phyloP scores from a whole-genome alignment of 208 protist species.

The Trypanosoma vivax region DNA sequence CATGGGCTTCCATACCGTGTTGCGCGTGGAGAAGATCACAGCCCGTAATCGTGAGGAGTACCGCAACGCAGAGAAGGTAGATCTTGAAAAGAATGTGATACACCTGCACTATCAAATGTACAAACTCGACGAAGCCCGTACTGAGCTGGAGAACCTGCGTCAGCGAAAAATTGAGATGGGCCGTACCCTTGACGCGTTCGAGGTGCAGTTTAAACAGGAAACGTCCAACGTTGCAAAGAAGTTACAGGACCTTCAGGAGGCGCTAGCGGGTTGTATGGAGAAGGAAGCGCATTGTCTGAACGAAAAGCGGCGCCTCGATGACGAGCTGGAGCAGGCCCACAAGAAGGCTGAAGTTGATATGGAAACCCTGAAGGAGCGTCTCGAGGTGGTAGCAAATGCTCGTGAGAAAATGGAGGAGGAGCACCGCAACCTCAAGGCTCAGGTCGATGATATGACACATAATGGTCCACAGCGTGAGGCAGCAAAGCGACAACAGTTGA shows the following conservation, averaged over 20 bases:
- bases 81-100: constrained; percentile 74
- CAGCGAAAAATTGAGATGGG: constrained; percentile 61
- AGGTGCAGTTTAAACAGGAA: constrained; percentile 80
- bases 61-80: constrained; percentile 49
- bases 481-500: constrained; percentile 32
- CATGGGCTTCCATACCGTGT: constrained; percentile 52
- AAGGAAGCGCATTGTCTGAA: constrained; percentile 45
- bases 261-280: constrained; percentile 51
- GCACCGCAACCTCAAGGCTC: constrained; percentile 29
- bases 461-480: constrained; percentile 50
- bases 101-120: constrained; percentile 85
- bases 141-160: constrained; percentile 62
- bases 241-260: constrained; percentile 58
- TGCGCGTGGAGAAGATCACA: constrained; percentile 47
- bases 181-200: constrained; percentile 57
- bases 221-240: constrained; percentile 54
- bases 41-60: constrained; percentile 38
- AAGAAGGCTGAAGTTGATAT: constrained; percentile 42
- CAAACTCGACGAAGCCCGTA: constrained; percentile 79
- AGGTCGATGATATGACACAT: constrained; percentile 48
- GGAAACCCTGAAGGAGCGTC: constrained; percentile 31
- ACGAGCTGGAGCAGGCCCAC: constrained; percentile 42
- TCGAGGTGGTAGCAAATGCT: constrained; percentile 36
- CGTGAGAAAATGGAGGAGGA: constrained; percentile 68
- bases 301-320: constrained; percentile 46